Evolutionary conservation across 768 basidiomycete species (phyloP).

Genomic region (Lactarius sp.): DNA sequence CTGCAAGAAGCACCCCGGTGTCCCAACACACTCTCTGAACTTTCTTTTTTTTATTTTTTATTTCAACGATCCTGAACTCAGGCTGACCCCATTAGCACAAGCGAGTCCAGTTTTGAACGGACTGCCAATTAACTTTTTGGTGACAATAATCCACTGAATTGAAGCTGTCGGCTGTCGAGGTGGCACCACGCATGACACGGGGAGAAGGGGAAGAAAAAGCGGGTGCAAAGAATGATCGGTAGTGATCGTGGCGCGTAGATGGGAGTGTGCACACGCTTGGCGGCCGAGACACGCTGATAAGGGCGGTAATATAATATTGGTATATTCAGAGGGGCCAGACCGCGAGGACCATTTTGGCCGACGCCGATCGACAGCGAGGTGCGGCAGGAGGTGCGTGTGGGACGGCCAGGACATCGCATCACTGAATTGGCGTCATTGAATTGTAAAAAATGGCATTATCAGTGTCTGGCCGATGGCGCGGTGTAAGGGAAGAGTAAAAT

Average conservation of each 20-base stretch:
- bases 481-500: conserved; percentile 9
- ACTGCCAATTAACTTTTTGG: conserved; percentile 1
- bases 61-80: neutral
- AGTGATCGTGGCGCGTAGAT: conserved; percentile 17
- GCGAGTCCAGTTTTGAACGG: conserved; percentile 7
- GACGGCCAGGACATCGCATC: neutral
- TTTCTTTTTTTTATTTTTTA: conserved; percentile 10
- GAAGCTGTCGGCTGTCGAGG: conserved; percentile 14
- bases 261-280: neutral
- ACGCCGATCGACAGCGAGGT: conserved; percentile 3
- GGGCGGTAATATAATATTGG: neutral
- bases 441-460: neutral
- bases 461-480: neutral
- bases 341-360: neutral
- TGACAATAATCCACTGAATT: conserved; percentile 10
- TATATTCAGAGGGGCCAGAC: neutral
- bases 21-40: conserved; percentile 2
- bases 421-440: neutral
- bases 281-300: conserved; percentile 1
- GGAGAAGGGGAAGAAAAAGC: neutral
- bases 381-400: neutral
- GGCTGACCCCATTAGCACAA: neutral
- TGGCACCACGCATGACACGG: neutral
- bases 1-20: neutral
- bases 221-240: conserved; percentile 18